These are phyloP conservation scores for Camelina hispida DNA, from an alignment of 345 rosid genomes.

Conservation along the genomic window DNA sequence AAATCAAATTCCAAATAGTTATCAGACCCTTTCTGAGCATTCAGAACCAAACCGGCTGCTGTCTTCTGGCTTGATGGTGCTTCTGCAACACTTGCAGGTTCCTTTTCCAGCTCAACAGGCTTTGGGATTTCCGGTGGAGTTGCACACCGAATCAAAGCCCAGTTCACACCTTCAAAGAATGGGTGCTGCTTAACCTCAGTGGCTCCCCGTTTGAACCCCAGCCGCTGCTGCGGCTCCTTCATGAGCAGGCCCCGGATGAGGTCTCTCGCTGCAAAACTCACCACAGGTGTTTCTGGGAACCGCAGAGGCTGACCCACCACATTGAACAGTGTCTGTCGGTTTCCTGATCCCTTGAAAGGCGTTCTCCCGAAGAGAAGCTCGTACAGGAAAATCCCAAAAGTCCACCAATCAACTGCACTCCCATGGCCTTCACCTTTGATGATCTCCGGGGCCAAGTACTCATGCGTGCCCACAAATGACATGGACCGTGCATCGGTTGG, in stretches of 20 bases:
- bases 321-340: constrained; percentile 81
- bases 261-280: constrained; percentile 86
- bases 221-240: constrained; percentile 84
- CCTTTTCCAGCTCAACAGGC: constrained; percentile 67
- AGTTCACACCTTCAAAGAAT: constrained; percentile 90
- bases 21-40: constrained; percentile 68
- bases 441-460: constrained; percentile 89
- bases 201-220: constrained; percentile 88
- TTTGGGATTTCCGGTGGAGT: constrained; percentile 92
- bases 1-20: constrained; percentile 92
- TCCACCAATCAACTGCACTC: constrained; percentile 99
- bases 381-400: constrained; percentile 82
- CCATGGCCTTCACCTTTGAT: constrained; percentile 97
- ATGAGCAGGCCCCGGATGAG: constrained; percentile 78
- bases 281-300: constrained; percentile 78
- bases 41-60: constrained; percentile 41
- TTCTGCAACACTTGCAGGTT: constrained; percentile 51
- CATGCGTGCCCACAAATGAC: constrained; percentile 96
- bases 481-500: constrained; percentile 92
- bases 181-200: constrained; percentile 95
- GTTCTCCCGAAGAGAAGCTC: constrained; percentile 91
- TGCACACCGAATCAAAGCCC: constrained; percentile 88
- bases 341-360: constrained; percentile 92
- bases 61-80: constrained; percentile 58
- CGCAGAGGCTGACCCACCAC: constrained; percentile 93